phyloP scores from a whole-genome alignment of 768 basidiomycete genomes.

The Astraeus odoratus region DNA sequence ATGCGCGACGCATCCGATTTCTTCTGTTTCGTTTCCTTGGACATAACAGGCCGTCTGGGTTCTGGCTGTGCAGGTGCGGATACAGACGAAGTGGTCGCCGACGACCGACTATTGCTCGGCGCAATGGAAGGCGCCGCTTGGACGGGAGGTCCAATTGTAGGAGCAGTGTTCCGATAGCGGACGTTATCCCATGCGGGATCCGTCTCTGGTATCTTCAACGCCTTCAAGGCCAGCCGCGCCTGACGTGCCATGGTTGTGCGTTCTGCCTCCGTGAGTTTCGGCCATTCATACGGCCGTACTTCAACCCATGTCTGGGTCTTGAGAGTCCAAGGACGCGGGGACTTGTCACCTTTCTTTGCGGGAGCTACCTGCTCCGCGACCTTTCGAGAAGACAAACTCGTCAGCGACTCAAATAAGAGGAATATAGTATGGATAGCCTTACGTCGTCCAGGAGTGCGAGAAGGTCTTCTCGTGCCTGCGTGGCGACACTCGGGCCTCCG shows the following conservation, averaged over 20 bases:
- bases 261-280: conserved; percentile 40
- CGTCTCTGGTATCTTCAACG: conserved; percentile 48
- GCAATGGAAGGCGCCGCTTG: conserved; percentile 13
- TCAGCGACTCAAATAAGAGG: not conserved
- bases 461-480: conserved; percentile 35
- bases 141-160: conserved; percentile 8
- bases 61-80: conserved; percentile 19
- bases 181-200: conserved; percentile 62
- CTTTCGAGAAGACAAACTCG: conserved; percentile 23
- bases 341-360: conserved; percentile 30
- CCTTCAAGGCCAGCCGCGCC: conserved; percentile 42
- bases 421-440: conserved; percentile 5
- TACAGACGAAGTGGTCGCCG: conserved; percentile 5
- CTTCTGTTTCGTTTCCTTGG: conserved; percentile 41
- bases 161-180: conserved; percentile 22
- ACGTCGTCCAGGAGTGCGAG: conserved; percentile 47
- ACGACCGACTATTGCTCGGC: conserved; percentile 16
- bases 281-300: conserved; percentile 63
- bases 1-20: conserved; percentile 15
- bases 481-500: conserved; percentile 33
- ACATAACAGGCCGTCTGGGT: conserved; percentile 39
- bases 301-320: conserved; percentile 57
- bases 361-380: conserved; percentile 40
- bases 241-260: conserved; percentile 43
- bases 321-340: conserved; percentile 43